Evolutionary conservation across 2,329 filamentous ascomycete species (phyloP).

Genomic region (Nothophaeocryptopus gaeumannii): DNA sequence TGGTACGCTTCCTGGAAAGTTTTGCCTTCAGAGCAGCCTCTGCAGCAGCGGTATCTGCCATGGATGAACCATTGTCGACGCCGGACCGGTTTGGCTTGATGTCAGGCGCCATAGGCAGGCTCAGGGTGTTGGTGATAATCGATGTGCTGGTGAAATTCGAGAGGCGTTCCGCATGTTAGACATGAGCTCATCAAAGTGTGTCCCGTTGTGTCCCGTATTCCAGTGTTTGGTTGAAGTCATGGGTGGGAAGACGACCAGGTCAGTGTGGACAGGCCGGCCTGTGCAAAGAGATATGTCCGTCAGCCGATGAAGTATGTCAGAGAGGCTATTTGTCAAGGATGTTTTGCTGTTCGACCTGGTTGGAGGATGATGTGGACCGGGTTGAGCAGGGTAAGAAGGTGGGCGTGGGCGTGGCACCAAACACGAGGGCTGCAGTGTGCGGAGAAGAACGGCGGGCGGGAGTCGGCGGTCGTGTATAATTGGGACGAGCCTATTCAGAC

Average conservation of each 20-base stretch:
- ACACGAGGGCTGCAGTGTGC: slow-evolving; percentile 5
- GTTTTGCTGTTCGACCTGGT: slow-evolving; percentile 1
- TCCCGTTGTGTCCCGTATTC: no score
- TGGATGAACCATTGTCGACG: slow-evolving; percentile 7
- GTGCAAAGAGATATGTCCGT: no score
- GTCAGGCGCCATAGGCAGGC: slow-evolving; percentile 10
- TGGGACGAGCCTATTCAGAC: slow-evolving; percentile 13
- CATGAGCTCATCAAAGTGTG: no score
- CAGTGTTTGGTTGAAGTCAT: no score
- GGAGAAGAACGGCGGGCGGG: slow-evolving; percentile 14
- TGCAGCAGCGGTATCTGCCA: slow-evolving; percentile 28
- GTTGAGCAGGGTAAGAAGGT: slow-evolving; percentile 1
- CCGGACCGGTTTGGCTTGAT: neutral
- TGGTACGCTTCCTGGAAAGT: slow-evolving; percentile 64
- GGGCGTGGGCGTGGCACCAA: slow-evolving; percentile 4
- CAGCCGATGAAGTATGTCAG: neutral
- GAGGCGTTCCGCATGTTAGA: no score
- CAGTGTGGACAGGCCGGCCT: no score
- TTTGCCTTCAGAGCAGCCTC: slow-evolving; percentile 32
- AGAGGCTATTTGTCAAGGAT: slow-evolving; percentile 5
- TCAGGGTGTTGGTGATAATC: neutral
- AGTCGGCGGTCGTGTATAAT: neutral
- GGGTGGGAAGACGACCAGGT: no score
- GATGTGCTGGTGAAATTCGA: neutral
- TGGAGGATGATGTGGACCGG: slow-evolving; percentile 10